Evolutionary conservation across 495 filamentous ascomycete species (phyloP), one percentile per base, ranked within the genome.

Genomic region (Penicillium herquei): DNA sequence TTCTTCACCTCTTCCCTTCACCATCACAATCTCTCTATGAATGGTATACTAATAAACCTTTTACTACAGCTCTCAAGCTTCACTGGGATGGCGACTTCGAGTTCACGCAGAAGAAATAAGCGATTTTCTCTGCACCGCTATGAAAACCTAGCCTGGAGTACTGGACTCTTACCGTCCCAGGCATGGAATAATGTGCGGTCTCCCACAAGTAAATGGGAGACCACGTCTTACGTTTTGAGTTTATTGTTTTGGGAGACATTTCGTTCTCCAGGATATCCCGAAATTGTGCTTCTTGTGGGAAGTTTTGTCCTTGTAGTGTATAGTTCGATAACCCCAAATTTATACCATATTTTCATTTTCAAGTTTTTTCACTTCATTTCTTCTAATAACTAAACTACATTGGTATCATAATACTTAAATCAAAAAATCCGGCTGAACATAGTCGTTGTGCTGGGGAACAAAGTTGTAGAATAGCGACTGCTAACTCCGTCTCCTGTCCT

Each of bases 31-130:
- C 35, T 35, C 3, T 10, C 5, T 26, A 7, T 14, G 12, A 33
- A 33, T 10, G 11, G 1, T 37, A 9, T 35, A 46, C 49, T 52
- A 51, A 58, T 44, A 12, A 18, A 42, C 11, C 6, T 16, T n/a
- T 43, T n/a, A 14, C 18, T 54, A 56, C 39, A 64, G 62, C 59
- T 11, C 65, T 68, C 54, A 68, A 68, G 60, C 60, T 68, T 17
- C 65, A 68, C 60, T 68, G 65, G 65, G 65, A 68, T 32, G 63
- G 60, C 34, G 63, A 58, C n/a, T 62, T 59, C 45, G 45, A 52
- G 21, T 56, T 57, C 51, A 8, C n/a, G 46, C 43, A 59, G 52
- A 56, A 59, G 56, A 35, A 59, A 39, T 63, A 56, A 63, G 40
- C 17, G 14, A 4, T 33, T 35, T 12, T 18, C 39, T 9, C 32